These are phyloP conservation scores for Yarrowia galli DNA, from an alignment of 1,139 yeast genomes.

Conservation along the genomic window DNA sequence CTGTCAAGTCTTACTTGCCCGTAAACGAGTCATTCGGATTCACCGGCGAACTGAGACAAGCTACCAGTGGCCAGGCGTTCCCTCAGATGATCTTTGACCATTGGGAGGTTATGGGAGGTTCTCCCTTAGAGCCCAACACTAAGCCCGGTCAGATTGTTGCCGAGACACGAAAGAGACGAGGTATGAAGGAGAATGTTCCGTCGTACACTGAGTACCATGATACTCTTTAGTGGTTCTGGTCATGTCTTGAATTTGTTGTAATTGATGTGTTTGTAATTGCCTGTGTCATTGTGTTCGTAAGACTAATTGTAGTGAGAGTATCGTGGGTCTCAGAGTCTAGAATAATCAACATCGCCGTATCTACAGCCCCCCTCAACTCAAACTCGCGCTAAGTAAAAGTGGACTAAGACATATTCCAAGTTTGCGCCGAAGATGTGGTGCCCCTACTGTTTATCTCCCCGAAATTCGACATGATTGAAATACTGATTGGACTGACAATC, in stretches of 20 bases:
- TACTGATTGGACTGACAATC: background rate
- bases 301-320: too few species aligned
- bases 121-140: constrained; percentile 87
- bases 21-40: constrained; percentile 99
- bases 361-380: constrained; percentile 3
- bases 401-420: constrained; percentile 10
- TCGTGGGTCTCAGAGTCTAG: background rate
- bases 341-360: background rate
- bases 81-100: constrained; percentile 99
- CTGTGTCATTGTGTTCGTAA: too few species aligned
- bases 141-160: constrained; percentile 95
- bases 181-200: constrained; percentile 97
- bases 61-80: constrained; percentile 99
- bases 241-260: background rate
- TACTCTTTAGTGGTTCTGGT: constrained; percentile 70
- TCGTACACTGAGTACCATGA: constrained; percentile 99
- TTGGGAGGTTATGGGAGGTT: constrained; percentile 91
- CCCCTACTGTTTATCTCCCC: background rate
- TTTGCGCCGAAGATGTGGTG: background rate
- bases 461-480: background rate
- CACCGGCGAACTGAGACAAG: constrained; percentile 99
- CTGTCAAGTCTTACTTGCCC: constrained; percentile 99
- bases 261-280: background rate
- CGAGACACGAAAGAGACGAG: constrained; percentile 94
- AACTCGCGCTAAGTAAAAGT: constrained; percentile 1